phyloP scores from a whole-genome alignment of 768 basidiomycete species.

The Auricularia cornea region DNA sequence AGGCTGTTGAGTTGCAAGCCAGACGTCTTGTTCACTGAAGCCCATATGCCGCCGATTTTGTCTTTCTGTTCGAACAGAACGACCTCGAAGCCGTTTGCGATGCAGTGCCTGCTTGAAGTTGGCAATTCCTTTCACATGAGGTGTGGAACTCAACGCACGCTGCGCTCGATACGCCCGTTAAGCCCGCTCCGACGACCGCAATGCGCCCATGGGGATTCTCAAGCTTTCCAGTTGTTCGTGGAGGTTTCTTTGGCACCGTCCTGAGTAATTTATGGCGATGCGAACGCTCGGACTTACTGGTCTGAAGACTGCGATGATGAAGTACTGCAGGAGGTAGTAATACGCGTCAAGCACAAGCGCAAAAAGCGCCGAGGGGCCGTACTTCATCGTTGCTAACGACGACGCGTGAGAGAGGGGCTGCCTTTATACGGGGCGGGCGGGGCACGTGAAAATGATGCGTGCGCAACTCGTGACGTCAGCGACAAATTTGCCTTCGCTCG shows the following conservation, averaged over 20 bases:
- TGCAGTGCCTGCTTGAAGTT: conserved; percentile 27
- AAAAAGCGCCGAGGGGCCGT: not conserved
- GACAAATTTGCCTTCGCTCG: not conserved
- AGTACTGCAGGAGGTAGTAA: conserved; percentile 29
- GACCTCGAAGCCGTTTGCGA: conserved; percentile 46
- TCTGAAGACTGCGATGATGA: conserved; percentile 35
- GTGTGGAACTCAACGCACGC: too few relatives aligned
- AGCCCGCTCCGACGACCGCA: conserved; percentile 42
- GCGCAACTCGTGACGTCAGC: not conserved
- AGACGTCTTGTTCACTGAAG: conserved; percentile 42
- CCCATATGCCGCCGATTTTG: conserved; percentile 42
- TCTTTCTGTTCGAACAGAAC: conserved; percentile 37
- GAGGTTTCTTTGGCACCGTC: conserved; percentile 6
- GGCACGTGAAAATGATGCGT: not conserved
- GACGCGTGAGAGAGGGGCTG: not conserved
- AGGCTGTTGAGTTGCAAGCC: conserved; percentile 44
- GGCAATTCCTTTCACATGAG: too few relatives aligned
- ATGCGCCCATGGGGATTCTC: conserved; percentile 34
- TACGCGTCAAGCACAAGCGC: conserved; percentile 10
- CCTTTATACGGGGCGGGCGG: not conserved
- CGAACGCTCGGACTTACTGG: conserved; percentile 16
- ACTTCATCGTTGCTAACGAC: not conserved
- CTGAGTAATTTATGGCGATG: not conserved
- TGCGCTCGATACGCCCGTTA: conserved; percentile 46
- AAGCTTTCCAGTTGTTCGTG: conserved; percentile 15